Base-by-base conservation (phyloP, 2,329 filamentous ascomycete species). In the Berkeleyomyces rouxiae region DNA sequence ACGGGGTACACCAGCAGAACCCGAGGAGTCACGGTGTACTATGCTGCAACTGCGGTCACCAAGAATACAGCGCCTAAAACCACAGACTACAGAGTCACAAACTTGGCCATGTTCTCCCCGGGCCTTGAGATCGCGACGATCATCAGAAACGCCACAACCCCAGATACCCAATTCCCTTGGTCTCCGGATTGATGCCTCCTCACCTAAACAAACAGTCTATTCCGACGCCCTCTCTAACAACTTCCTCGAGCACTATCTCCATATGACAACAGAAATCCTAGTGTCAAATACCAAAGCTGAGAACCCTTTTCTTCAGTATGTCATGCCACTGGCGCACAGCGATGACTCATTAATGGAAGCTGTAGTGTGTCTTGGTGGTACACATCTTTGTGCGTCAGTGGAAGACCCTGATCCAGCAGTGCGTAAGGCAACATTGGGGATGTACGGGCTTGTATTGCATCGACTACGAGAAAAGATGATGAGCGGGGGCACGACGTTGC, bases 191-290 rank as follows among this genome's bases (percentile, higher is more conserved):
- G 58, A n/a, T 7, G 44, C 58, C n/a, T 53, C 43, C n/a, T 55
- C 63, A 33, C 62, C 63, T 13, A 58, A 58, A 10, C 61, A 57
- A 31, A 7, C 60, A 10, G 63, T 42, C 3, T 64, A 64, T 13
- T 59, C 61, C 4, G 57, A 59, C 13, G 60, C 59, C 36, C 47
- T 64, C 33, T 64, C 63, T 1, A 64, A 61, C 33, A 60, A 60
- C n/a, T 64, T 64, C 36, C 42, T 64, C 44, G 63, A 64, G 49
- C 63, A 64, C 36, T 64, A 64, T 46, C 59, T 64, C 11, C 63
- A 64, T 39, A 60, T 62, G 11, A 64, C 63, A 11, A 64, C 63
- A 6, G 63, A 64, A 46, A 64, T 64, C 23, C 43, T 64, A 31
- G 63, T 64, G n/a, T 64, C 63, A 36, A 64, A 64, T 33, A 47